These are phyloP conservation scores for Blepharisma undulans DNA, from an alignment of 169 alveolate species.

Conservation along the genomic window DNA sequence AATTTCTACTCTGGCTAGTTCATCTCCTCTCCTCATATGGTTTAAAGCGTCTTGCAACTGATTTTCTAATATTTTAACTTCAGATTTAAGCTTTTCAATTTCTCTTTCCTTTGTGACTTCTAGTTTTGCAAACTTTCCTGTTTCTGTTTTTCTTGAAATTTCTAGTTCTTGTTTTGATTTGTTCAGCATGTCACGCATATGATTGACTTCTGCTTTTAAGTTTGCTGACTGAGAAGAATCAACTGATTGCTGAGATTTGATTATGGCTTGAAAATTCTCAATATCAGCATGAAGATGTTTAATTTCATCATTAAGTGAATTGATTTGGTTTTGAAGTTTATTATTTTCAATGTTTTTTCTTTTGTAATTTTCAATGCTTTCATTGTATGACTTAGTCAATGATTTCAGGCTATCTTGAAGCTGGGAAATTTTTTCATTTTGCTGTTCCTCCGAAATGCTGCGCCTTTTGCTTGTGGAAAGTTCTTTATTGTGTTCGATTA, in stretches of 20 bases:
- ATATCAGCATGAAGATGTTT: background rate
- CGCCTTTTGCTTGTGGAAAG: background rate
- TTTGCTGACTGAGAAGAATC: background rate
- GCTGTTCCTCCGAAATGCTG: background rate
- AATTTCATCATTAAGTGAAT: background rate
- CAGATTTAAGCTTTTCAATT: background rate
- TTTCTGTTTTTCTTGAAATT: background rate
- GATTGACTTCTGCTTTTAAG: background rate
- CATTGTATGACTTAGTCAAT: background rate
- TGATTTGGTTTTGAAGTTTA: background rate
- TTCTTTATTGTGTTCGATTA: background rate
- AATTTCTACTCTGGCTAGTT: background rate
- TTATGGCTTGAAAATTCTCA: background rate
- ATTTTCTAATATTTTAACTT: background rate
- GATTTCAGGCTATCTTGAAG: background rate
- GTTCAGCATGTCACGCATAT: background rate
- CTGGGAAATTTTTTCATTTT: background rate
- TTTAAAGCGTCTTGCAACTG: background rate
- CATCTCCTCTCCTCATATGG: background rate
- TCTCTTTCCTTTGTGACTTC: background rate
- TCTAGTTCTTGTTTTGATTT: background rate
- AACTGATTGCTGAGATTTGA: background rate
- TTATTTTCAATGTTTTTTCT: background rate
- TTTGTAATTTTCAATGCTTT: background rate
- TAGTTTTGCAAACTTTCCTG: background rate